Base-by-base conservation (phyloP, 768 basidiomycete species). In the Leccinum boreale region DNA sequence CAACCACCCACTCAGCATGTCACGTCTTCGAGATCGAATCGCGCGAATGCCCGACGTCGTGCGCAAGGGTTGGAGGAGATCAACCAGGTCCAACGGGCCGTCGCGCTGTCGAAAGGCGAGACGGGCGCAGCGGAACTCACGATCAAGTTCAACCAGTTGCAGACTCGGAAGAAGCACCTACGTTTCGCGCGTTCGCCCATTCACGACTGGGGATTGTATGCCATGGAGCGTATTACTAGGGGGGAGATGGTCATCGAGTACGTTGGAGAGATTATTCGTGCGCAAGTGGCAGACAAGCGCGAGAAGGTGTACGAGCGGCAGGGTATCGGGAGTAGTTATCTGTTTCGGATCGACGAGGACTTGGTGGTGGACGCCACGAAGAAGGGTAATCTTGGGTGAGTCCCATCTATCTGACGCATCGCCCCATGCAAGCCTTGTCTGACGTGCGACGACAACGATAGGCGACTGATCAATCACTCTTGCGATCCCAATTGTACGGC, bases 241-340 rank as follows among this genome's bases (percentile, higher is more conserved):
- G 94, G 94, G 4, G 97, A 99, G 76, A 98, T 99, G 94, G 96
- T 99, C 29, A 98, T 98, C 74, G 97, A 99, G 76, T 99, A 99
- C 68, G 97, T 99, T 7, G 97, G 97, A 19, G 97, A 99, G 80
- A 82, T 98, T 61, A 94, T 98, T 62, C 83, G 97, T 10, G 92
- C 94, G 46, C 89, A 91, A 66, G 92, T 98, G 11, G 97, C 97
- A 26, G 97, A 98, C 65, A 93, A 94, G 72, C 82, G 97, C 50
- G 97, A 99, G 79, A 96, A 97, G 78, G 85, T 87, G 64, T 99
- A 99, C 70, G 93, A 98, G 76, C 82, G 94, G 53, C 93, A 94
- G 69, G 97, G 97, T 2, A 99, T 99, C 61, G 97, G 97, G 15
- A 95, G 93, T 72, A 95, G 92, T 69, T 99, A 99, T 75, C 79